Evolutionary conservation across 164 flowering plant species (phyloP), one percentile per base, ranked within the genome.

Genomic region (Stephania cephalantha): DNA sequence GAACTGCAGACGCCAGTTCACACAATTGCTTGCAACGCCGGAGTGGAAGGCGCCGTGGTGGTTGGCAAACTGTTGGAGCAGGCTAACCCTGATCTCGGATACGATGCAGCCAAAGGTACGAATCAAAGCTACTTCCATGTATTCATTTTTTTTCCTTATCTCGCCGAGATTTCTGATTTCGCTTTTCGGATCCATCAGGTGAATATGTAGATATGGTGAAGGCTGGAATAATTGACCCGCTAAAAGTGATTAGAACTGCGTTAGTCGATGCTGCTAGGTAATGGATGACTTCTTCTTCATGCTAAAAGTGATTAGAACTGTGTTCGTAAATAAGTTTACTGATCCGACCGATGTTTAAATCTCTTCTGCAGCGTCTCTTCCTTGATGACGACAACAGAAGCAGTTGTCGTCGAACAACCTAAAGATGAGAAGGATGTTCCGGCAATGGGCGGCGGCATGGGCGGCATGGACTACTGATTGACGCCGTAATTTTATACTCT

Each of bases 181-280:
- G 46, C 15, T 31, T 5, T 46, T 42, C 18, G 72, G 72, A 20
- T 12, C 22, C 29, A 73, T 4, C 87, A 95, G 98, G 93, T 80
- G 95, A 88, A 81, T 95, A 95, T 81, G 97, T 95, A 2, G 95
- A 95, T 80, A 93, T 95, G 99, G 90, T 95, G 5, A 92, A 95
- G 77, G 80, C 97, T 17, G 98, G 99, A 69, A 92, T 93, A 46
- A 92, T 95, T 25, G 99, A 95, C 73, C 99, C 99, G 46, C 71
- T 95, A 83, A 95, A 95, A 82, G 98, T 95, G 9, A 95, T 95
- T 61, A 93, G 99, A 80, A 95, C 98, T n/a, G 99, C 99, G 1
- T 81, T 95, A 85, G 91, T 89, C 53, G 99, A 95, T 83, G 97
- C 99, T 61, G 98, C 98, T 20, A 95, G 98, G 98, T 90, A 85